Conservation (phyloP, 371 early-diverging fungal genomes). For the Blakeslea trispora region DNA sequence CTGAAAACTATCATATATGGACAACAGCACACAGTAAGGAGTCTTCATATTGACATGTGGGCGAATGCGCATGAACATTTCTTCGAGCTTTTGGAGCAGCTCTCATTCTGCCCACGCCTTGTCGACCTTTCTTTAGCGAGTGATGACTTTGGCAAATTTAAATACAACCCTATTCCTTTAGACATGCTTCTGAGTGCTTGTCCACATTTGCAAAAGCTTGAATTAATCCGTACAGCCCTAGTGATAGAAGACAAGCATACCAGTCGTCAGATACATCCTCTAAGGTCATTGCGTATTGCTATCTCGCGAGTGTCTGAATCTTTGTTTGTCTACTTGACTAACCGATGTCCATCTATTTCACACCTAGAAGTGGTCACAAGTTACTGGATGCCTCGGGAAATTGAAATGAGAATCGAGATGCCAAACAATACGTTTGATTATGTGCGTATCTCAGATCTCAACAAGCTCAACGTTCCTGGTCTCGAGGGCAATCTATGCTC, state of each 20-base stretch:
- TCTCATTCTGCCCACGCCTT: constrained; percentile 5
- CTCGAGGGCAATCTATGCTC: constrained; percentile 11
- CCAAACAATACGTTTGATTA: constrained; percentile 15
- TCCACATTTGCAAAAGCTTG: background rate
- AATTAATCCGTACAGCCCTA: background rate
- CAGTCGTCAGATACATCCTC: background rate
- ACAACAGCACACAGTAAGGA: background rate
- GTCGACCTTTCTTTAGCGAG: constrained; percentile 1
- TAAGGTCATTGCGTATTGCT: background rate
- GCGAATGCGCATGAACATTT: background rate
- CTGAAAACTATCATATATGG: background rate
- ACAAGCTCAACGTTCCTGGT: background rate
- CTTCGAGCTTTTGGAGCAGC: background rate
- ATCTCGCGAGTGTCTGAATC: constrained; percentile 5
- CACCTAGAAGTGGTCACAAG: constrained; percentile 4
- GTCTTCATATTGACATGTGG: constrained; percentile 14
- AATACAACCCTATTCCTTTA: constrained; percentile 7
- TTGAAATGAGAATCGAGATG: constrained; percentile 23
- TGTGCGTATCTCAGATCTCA: constrained; percentile 9
- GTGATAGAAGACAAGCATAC: constrained; percentile 16
- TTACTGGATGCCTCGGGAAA: constrained; percentile 14
- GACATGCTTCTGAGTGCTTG: constrained; percentile 15
- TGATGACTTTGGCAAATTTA: constrained; percentile 8
- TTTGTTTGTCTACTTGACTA: constrained; percentile 10
- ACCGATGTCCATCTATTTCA: constrained; percentile 7